A percentile compares a stretch with the other conserved stretches of the same genome.
Evolutionary conservation across 2,329 filamentous ascomycete genomes (phyloP).

Genomic region (Penicillium fuscoglaucum): DNA sequence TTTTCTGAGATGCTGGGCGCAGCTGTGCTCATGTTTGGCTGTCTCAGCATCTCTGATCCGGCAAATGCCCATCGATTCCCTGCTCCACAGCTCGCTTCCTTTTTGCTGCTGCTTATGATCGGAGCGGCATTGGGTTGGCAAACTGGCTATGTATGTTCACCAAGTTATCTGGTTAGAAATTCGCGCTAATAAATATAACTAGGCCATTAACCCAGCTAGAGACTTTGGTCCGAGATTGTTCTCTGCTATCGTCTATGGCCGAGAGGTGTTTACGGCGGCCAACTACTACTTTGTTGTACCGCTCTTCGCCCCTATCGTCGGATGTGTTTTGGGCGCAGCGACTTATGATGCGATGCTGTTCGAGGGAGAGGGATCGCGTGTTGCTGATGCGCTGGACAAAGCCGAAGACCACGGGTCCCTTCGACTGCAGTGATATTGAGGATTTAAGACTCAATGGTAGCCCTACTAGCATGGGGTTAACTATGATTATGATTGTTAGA

Average conservation of each 20-base stretch:
- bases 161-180: not conserved
- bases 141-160: constrained; percentile 34
- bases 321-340: constrained; percentile 30
- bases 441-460: not conserved
- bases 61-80: constrained; percentile 28
- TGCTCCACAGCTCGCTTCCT: constrained; percentile 29
- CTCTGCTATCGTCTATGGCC: constrained; percentile 33
- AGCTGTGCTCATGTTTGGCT: constrained; percentile 34
- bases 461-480: not conserved
- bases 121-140: constrained; percentile 36
- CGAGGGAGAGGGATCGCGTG: constrained; percentile 34
- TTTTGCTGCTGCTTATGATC: constrained; percentile 31
- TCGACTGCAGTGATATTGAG: constrained; percentile 20
- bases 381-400: constrained; percentile 30
- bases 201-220: constrained; percentile 35
- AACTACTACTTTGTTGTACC: constrained; percentile 34
- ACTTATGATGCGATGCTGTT: constrained; percentile 31
- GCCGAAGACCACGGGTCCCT: constrained; percentile 25
- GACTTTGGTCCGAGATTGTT: constrained; percentile 35
- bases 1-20: constrained; percentile 32
- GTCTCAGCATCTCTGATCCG: constrained; percentile 30
- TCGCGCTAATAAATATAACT: constrained; percentile 2
- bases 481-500: not conserved
- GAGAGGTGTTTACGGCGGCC: constrained; percentile 30
- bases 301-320: constrained; percentile 30